Base-by-base conservation (phyloP, 768 basidiomycete genomes). In the Amanita jacksonii region DNA sequence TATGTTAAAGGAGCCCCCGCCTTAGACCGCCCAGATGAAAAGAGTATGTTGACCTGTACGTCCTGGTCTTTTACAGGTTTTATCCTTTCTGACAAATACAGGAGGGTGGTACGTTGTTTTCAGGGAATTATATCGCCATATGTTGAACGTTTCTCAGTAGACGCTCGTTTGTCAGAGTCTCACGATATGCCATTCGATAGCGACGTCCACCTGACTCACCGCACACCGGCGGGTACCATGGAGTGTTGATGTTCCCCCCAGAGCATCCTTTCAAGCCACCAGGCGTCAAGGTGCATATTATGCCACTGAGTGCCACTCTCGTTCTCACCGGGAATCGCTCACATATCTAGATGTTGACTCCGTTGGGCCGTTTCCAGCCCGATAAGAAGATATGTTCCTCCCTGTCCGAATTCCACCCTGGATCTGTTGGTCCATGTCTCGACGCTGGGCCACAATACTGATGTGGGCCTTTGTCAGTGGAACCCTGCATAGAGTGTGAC, bases 251-350 rank as follows among this genome's bases (percentile, higher is more conserved):
- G 30, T 98, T 98, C 57, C 92, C 93, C 3, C 67, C 86, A 9
- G 93, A 97, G 64, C 97, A 97, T 61, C 89, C 88, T 2, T 94
- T 96, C 70, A 94, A 91, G 61, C 92, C 92, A 0, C 93, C 92
- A 41, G 92, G 92, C 43, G 91, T 98, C 67, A 94, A 94, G 77
- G 87, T 90, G 51, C 16, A 69, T 53, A 30, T 45, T 38, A 9
- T 15, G 13, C 36, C 27, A n/a, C n/a, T n/a, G n/a, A n/a, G n/a
- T n/a, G n/a, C 13, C 19, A 34, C 20, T n/a, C n/a, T 2, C 38
- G 8, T n/a, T 3, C 15, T 32, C 46, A 2, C 16, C 15, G 8
- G 16, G n/a, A 54, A 38, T 38, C 49, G 43, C 37, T 45, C 42
- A 13, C 28, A n/a, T 34, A 20, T 35, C 15, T 30, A 92, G 89